Percentiles rank a stretch among this genome's conserved stretches.
Evolutionary conservation across 441 rosid species (phyloP).

Genomic region (Croton setiger): DNA sequence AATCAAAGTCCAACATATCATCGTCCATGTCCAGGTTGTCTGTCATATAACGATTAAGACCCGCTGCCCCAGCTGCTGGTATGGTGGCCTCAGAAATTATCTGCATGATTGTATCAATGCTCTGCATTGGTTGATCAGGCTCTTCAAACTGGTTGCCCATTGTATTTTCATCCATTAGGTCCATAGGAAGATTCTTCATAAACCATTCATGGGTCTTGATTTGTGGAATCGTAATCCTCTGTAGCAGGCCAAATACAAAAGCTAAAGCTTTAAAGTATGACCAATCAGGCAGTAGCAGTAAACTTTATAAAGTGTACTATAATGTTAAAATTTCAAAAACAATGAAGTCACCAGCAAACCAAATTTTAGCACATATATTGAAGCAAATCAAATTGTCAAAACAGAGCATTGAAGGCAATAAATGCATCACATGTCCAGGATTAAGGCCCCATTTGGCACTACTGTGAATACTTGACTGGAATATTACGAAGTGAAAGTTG

Average conservation of each 20-base stretch:
- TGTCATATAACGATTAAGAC: slow-evolving; percentile 52
- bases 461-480: no score
- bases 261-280: background rate
- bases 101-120: slow-evolving; percentile 88
- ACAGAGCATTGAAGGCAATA: background rate
- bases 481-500: no score
- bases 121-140: slow-evolving; percentile 83
- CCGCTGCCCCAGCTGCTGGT: slow-evolving; percentile 68
- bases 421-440: background rate
- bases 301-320: background rate
- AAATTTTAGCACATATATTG: slow-evolving; percentile 5
- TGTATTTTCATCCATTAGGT: slow-evolving; percentile 69
- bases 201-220: slow-evolving; percentile 92
- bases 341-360: background rate
- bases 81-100: slow-evolving; percentile 89
- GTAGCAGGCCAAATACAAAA: slow-evolving; percentile 21
- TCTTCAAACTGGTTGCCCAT: slow-evolving; percentile 70
- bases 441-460: background rate
- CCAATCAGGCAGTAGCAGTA: background rate
- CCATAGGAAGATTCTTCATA: slow-evolving; percentile 79
- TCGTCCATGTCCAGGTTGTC: slow-evolving; percentile 82
- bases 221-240: slow-evolving; percentile 87
- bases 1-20: slow-evolving; percentile 81
- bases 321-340: background rate
- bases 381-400: background rate